Evolutionary conservation across 2,329 filamentous ascomycete species (phyloP).

Genomic region (Sporothrix globosa): DNA sequence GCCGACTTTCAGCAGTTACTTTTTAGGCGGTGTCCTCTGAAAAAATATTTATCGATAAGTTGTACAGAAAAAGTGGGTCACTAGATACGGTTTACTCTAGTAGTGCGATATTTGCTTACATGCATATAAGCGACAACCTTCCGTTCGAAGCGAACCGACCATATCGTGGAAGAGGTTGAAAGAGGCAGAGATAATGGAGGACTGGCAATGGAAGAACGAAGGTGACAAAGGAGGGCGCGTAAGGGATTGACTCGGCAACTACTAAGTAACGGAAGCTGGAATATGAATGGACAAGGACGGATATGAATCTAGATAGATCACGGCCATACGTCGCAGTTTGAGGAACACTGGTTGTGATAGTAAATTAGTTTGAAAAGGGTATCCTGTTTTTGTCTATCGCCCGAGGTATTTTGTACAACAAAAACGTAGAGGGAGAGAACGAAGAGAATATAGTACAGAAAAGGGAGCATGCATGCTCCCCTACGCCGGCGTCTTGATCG

Average conservation of each 20-base stretch:
- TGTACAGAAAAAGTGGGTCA: neutral
- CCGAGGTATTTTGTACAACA: constrained; percentile 9
- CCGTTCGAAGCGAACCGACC: neutral
- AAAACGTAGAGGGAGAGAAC: neutral
- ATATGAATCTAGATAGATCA: no score
- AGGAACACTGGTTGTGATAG: no score
- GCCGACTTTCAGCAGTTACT: constrained; percentile 15
- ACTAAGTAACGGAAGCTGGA: no score
- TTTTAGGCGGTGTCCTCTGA: constrained; percentile 27
- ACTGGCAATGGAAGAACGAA: no score
- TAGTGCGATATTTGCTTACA: neutral
- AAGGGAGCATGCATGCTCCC: neutral
- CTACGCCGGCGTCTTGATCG: constrained; percentile 48
- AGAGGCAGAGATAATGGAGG: no score
- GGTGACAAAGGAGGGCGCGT: no score
- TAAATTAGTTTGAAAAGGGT: neutral
- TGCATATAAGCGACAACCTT: constrained; percentile 10
- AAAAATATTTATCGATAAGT: constrained; percentile 28
- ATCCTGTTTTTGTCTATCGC: constrained; percentile 23
- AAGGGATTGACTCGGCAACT: no score
- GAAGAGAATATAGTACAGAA: constrained; percentile 12
- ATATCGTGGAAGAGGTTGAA: no score
- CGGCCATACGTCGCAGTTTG: no score
- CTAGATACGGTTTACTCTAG: neutral
- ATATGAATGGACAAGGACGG: no score